A percentile compares a stretch with the other conserved stretches of the same genome.
Conservation (phyloP, 768 basidiomycete genomes). For the Trametopsis cervina region DNA sequence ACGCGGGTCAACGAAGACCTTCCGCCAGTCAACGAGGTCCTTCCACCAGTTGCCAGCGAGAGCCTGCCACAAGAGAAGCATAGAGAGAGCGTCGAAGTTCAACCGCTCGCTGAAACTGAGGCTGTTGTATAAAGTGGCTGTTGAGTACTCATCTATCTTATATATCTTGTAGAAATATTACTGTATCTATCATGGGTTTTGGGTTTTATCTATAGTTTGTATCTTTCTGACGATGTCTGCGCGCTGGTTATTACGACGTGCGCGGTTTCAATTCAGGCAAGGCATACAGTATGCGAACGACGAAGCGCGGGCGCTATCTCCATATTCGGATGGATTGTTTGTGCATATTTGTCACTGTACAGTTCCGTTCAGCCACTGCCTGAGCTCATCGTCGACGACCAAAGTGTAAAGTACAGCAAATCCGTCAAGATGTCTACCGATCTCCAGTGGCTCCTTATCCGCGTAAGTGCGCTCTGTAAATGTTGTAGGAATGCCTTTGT, state of each 20-base stretch:
- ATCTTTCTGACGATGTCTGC: too few relatives aligned
- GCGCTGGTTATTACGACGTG: too few relatives aligned
- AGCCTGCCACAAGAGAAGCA: too few relatives aligned
- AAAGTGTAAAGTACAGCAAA: slow-evolving; percentile 17
- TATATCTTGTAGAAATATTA: too few relatives aligned
- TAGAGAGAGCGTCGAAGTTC: not conserved
- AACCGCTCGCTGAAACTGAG: not conserved
- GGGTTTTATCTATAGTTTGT: too few relatives aligned
- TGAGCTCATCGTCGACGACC: slow-evolving; percentile 17
- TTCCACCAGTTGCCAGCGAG: too few relatives aligned
- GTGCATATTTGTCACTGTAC: slow-evolving; percentile 22
- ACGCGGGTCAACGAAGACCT: slow-evolving; percentile 15
- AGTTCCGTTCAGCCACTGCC: slow-evolving; percentile 24
- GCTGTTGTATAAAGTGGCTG: not conserved
- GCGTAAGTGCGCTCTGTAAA: slow-evolving; percentile 40
- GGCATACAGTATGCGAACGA: too few relatives aligned
- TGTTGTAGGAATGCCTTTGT: not conserved
- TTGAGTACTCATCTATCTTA: too few relatives aligned
- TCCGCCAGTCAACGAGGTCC: not conserved
- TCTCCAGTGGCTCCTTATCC: slow-evolving; percentile 90
- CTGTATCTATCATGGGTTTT: too few relatives aligned
- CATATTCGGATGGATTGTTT: slow-evolving; percentile 10
- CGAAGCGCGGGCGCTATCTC: too few relatives aligned
- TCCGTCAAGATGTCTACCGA: slow-evolving; percentile 70
- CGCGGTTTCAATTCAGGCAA: too few relatives aligned